Evolutionary conservation across 73 alveolate species (phyloP).

Genomic region (Tetrahymena malaccensis): DNA sequence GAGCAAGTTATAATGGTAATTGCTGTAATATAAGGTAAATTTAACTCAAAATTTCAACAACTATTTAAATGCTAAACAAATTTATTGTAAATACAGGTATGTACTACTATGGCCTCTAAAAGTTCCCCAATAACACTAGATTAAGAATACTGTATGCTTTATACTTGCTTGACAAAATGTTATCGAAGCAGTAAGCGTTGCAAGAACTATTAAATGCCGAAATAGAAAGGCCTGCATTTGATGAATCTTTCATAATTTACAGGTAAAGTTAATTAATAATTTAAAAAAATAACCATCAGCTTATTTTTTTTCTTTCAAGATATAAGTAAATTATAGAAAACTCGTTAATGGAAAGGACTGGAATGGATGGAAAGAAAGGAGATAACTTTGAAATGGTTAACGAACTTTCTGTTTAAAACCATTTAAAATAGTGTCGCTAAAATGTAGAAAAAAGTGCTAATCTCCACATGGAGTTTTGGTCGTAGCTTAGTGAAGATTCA

Average conservation of each 20-base stretch:
- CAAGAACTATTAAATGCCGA: conserved; percentile 27
- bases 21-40: neutral
- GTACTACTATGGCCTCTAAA: neutral
- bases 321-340: neutral
- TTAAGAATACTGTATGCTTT: conserved; percentile 24
- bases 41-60: neutral
- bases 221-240: conserved; percentile 23
- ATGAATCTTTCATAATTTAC: conserved; percentile 22
- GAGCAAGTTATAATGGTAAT: conserved; percentile 6
- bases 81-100: conserved; percentile 2
- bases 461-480: conserved; percentile 38
- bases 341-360: neutral
- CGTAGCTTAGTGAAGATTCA: conserved; percentile 33
- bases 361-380: neutral
- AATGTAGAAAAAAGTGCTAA: conserved; percentile 24
- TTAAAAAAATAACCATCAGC: neutral
- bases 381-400: neutral
- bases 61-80: neutral
- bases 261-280: neutral
- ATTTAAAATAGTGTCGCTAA: neutral
- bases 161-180: conserved; percentile 26
- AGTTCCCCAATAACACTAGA: conserved; percentile 30
- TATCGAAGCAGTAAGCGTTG: conserved; percentile 20
- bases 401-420: neutral
- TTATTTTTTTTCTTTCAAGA: neutral